phyloP scores from a whole-genome alignment of 2,329 filamentous ascomycete species.

The Xylaria sp. region DNA sequence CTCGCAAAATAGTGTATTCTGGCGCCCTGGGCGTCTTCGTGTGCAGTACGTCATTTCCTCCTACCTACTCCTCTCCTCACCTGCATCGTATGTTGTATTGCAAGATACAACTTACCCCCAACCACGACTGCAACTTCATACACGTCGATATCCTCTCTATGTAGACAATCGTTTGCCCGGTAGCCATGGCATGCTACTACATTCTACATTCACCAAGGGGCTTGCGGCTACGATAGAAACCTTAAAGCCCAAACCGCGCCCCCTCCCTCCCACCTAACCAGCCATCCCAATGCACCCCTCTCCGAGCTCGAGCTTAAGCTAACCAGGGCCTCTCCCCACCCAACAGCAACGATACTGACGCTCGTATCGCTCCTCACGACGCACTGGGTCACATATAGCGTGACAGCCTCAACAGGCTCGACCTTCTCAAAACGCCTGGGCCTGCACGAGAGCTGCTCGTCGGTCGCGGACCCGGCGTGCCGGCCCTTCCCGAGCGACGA shows the following conservation, averaged over 20 bases:
- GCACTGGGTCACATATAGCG: slow-evolving; percentile 75
- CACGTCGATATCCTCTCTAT: background rate
- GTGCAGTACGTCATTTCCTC: slow-evolving; percentile 54
- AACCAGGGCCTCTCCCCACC: slow-evolving; percentile 42
- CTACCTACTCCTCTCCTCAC: background rate
- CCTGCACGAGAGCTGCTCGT: slow-evolving; percentile 83
- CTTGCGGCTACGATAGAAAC: background rate
- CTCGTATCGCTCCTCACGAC: slow-evolving; percentile 75
- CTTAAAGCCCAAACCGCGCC: background rate
- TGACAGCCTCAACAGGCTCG: slow-evolving; percentile 60
- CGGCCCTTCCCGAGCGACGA: slow-evolving; percentile 73
- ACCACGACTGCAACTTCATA: background rate
- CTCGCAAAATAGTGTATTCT: slow-evolving; percentile 56
- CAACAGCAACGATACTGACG: slow-evolving; percentile 75
- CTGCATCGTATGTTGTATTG: background rate
- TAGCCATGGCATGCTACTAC: background rate
- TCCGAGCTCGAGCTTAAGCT: slow-evolving; percentile 40
- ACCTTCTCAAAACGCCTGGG: slow-evolving; percentile 73
- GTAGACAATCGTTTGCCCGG: background rate
- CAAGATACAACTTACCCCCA: background rate
- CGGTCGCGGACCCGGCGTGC: slow-evolving; percentile 71
- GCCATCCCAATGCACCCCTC: no score
- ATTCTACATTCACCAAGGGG: background rate
- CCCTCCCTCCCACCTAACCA: background rate
- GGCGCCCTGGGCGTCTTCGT: slow-evolving; percentile 56